Evolutionary conservation across 2,329 filamentous ascomycete species (phyloP), one percentile per base, ranked within the genome.

Genomic region (Xylaria sp.): DNA sequence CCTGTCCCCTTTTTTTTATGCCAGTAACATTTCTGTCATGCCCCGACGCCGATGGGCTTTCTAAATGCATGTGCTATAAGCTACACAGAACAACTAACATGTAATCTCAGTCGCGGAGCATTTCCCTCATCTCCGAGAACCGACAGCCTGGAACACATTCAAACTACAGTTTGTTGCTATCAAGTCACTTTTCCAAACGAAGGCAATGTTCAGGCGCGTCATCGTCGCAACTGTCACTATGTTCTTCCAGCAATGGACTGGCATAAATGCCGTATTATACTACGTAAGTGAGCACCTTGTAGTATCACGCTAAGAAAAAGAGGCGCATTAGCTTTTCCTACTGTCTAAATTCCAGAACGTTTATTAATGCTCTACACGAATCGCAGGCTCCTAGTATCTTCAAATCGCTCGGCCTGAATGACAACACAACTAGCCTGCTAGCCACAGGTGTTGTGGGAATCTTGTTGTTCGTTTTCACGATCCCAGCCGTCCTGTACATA

Each of bases 401-500:
- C 80, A 79, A 81, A 48, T 83, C 90, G 67, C 83, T 93, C 4
- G 91, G 91, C 5, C 82, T 93, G 6, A 80, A 73, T 69, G 71
- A 74, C 60, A 87, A 78, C 59, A 83, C 82, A 0, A 83, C 79
- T 0, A 88, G 86, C 0, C 83, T 93, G 0, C 81, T 93, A 1
- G 90, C 90, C 0, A 93, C 90, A 0, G 91, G 90, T 2, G 90
- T 92, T 0, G 90, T 91, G 4, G 90, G 90, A 2, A 89, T 93
- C 46, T 86, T 88, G 69, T 90, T 91, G 87, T 90, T 91, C 72
- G 70, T 92, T 68, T 85, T 86, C 25, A 92, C 90, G 0, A 86
- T 92, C 34, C 89, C 90, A 0, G 86, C 89, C 0, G 89, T 92
- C 1, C 80, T 91, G 4, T 91, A 86, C 76, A 87, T 91, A 66